Conservation (phyloP, 257 asterid genomes). For the Osmanthus fragrans region DNA sequence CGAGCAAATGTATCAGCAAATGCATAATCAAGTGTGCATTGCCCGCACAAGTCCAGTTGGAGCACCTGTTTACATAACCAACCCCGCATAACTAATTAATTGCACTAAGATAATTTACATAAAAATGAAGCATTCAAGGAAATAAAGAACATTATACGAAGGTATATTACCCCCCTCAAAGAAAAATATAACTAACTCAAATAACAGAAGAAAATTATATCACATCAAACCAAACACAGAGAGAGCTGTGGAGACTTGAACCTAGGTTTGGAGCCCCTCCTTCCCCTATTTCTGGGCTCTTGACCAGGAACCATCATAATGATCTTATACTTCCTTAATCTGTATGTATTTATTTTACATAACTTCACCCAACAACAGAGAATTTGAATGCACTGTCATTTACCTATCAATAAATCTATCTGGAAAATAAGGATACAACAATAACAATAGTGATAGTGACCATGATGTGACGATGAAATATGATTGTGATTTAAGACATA, state of each 20-base stretch:
- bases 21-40: constrained; percentile 52
- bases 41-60: constrained; percentile 86
- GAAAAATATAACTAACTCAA: constrained; percentile 2
- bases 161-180: not conserved
- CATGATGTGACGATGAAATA: too few relatives aligned
- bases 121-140: constrained; percentile 1
- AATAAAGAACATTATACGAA: not conserved
- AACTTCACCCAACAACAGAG: not conserved
- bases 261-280: not conserved
- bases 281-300: not conserved
- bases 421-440: not conserved
- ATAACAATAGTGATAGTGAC: not conserved
- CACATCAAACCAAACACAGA: constrained; percentile 2
- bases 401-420: not conserved
- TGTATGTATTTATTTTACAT: not conserved
- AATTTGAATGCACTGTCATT: not conserved
- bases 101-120: constrained; percentile 4
- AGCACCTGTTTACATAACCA: constrained; percentile 64
- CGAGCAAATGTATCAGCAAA: constrained; percentile 38
- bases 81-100: constrained; percentile 10
- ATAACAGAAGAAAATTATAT: not conserved
- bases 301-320: constrained; percentile 1
- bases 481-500: too few relatives aligned
- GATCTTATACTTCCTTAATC: not conserved
- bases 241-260: constrained; percentile 9